Base-by-base conservation (phyloP, 2,329 filamentous ascomycete species). In the Colletotrichum spinosum region DNA sequence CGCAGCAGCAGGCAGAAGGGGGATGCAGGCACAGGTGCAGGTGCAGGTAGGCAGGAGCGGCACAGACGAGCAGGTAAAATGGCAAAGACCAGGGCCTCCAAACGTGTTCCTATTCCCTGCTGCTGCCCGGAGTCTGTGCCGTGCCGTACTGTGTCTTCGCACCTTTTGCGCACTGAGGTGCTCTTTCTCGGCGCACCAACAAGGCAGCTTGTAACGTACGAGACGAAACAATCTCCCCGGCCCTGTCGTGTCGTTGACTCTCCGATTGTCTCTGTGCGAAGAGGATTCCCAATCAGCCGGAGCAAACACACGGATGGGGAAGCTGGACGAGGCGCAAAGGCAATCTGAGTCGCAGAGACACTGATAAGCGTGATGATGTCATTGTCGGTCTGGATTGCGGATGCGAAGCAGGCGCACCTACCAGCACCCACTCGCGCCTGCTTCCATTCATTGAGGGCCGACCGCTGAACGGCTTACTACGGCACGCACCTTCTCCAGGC, bases 351-450 rank as follows among this genome's bases (percentile, higher is more conserved):
- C 25, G 41, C 48, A 53, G 56, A 53, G 56, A 34, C 25, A 25
- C 25, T 41, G 50, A 37, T 15, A 50, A 34, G 50, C n/a, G 46
- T 10, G 15, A 65, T 65, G 62, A 65, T 65, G 62, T 65, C 62
- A 65, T 65, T 53, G 46, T 25, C 38, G 57, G 52, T 55, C 48
- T 46, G 34, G 42, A 42, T 17, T 37, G 51, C 37, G 46, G 55
- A 49, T 45, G 37, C 50, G 49, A 17, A 41, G 58, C 46, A 62
- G 39, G 58, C 35, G 58, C 62, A 56, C 62, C 57, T 61, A 54
- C 62, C 57, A 61, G 35, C 51, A 12, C 50, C 34, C 49, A 10
- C 56, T 37, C 35, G 60, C 60, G 37, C 39, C 13, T 39, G 52
- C 42, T 49, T 10, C 44, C 39, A 34, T 59, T 60, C 56, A 57